Conservation (phyloP, 371 early-diverging fungal genomes). For the Syncephalastrum monosporum region DNA sequence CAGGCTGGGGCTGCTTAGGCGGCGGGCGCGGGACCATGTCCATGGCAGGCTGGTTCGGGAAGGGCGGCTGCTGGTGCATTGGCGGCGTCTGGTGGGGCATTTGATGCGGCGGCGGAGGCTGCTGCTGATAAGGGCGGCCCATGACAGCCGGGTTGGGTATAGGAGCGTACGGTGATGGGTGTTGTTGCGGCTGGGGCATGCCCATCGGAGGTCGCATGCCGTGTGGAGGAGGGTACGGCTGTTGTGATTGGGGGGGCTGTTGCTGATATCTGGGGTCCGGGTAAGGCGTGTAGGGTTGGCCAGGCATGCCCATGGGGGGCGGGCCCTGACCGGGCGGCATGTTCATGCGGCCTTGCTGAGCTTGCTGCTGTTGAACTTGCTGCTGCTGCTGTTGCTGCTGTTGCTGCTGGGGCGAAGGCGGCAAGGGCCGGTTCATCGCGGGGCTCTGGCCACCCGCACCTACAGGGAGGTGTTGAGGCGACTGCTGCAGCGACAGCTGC, state of each 20-base stretch:
- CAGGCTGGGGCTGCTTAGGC: slow-evolving; percentile 16
- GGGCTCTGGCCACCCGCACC: slow-evolving; percentile 13
- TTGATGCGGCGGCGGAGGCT: slow-evolving; percentile 3
- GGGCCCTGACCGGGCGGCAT: slow-evolving; percentile 5
- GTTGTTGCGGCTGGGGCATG: slow-evolving; percentile 13
- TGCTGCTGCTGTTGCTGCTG: not conserved
- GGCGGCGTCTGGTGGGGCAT: slow-evolving; percentile 10
- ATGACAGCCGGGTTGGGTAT: slow-evolving; percentile 23
- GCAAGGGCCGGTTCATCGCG: slow-evolving; percentile 10
- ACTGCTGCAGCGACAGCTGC: slow-evolving; percentile 15
- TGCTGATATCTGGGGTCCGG: slow-evolving; percentile 9
- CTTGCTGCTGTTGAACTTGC: not conserved
- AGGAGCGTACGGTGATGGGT: slow-evolving; percentile 13
- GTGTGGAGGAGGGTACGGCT: slow-evolving; percentile 19
- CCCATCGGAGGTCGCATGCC: slow-evolving; percentile 4
- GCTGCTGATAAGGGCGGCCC: slow-evolving; percentile 10
- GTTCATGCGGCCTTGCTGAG: slow-evolving; percentile 6
- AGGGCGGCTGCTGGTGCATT: slow-evolving; percentile 8
- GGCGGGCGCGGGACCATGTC: slow-evolving; percentile 18
- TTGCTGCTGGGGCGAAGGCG: slow-evolving; percentile 1
- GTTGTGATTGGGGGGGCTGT: slow-evolving; percentile 22
- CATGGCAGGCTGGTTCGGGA: slow-evolving; percentile 5
- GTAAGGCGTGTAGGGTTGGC: slow-evolving; percentile 5
- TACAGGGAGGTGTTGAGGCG: slow-evolving; percentile 14
- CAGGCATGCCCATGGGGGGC: not conserved